Evolutionary conservation across 2,329 filamentous ascomycete genomes (phyloP).

Genomic region (Byssoonygena ceratinophila): DNA sequence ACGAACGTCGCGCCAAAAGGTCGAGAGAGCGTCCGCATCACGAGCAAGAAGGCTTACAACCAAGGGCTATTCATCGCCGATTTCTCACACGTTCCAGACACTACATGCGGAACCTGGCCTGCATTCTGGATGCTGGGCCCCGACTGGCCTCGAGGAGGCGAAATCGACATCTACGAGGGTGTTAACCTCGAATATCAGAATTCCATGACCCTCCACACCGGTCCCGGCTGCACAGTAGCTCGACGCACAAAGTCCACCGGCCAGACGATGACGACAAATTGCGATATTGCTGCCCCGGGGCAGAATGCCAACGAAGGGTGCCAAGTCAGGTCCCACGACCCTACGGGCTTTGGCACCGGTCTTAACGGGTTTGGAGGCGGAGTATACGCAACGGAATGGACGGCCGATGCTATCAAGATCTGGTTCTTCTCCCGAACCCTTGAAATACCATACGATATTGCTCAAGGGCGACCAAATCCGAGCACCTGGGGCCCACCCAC

Average conservation of each 20-base stretch:
- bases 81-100: conserved; percentile 40
- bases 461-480: conserved; percentile 35
- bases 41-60: conserved; percentile 36
- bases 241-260: conserved; percentile 41
- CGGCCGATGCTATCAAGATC: conserved; percentile 38
- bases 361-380: conserved; percentile 45
- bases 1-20: conserved; percentile 29
- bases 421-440: conserved; percentile 42
- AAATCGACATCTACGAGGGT: conserved; percentile 46
- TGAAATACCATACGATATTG: conserved; percentile 38
- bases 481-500: conserved; percentile 38
- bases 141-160: conserved; percentile 35
- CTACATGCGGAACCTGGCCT: conserved; percentile 43
- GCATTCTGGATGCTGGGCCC: conserved; percentile 39
- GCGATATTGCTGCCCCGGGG: conserved; percentile 37
- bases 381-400: conserved; percentile 42
- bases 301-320: conserved; percentile 35
- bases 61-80: conserved; percentile 40
- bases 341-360: conserved; percentile 39
- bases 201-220: conserved; percentile 43
- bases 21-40: conserved; percentile 38
- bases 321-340: conserved; percentile 30
- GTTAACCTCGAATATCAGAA: conserved; percentile 39
- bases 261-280: conserved; percentile 38
- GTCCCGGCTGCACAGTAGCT: conserved; percentile 34